Percentiles rank a stretch among this genome's conserved stretches.
These are phyloP conservation scores for Jackrogersella multiformis DNA, from an alignment of 495 filamentous ascomycete genomes.

Conservation along the genomic window DNA sequence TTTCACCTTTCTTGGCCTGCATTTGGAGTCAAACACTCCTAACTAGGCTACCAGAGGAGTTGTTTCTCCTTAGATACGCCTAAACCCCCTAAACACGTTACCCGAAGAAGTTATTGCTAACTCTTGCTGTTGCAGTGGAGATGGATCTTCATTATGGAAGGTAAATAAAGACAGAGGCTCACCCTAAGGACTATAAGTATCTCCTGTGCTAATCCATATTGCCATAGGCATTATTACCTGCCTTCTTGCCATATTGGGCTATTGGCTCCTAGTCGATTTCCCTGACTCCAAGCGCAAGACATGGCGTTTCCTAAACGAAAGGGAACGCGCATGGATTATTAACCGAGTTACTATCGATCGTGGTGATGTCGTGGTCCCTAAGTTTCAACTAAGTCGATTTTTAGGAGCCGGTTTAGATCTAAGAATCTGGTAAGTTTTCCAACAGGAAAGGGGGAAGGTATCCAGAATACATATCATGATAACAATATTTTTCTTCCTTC, in stretches of 20 bases:
- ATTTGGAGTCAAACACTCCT: too few relatives aligned
- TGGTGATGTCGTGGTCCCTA: constrained; percentile 59
- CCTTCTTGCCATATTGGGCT: constrained; percentile 54
- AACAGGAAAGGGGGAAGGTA: background rate
- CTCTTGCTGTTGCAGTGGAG: too few relatives aligned
- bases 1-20: too few relatives aligned
- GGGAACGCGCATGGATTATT: constrained; percentile 62
- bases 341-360: constrained; percentile 65
- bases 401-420: constrained; percentile 56
- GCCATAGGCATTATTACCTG: constrained; percentile 50
- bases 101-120: too few relatives aligned
- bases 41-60: too few relatives aligned
- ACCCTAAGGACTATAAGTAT: background rate
- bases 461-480: background rate
- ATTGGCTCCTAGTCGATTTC: constrained; percentile 67
- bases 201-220: background rate
- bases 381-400: constrained; percentile 61
- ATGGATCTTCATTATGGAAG: constrained; percentile 69
- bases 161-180: constrained; percentile 35
- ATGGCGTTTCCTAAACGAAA: constrained; percentile 61
- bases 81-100: too few relatives aligned
- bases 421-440: constrained; percentile 62
- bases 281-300: constrained; percentile 62
- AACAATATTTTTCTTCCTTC: constrained; percentile 8
- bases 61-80: too few relatives aligned